phyloP scores from a whole-genome alignment of 2,329 filamentous ascomycete species.

The Aureobasidium sp. region DNA sequence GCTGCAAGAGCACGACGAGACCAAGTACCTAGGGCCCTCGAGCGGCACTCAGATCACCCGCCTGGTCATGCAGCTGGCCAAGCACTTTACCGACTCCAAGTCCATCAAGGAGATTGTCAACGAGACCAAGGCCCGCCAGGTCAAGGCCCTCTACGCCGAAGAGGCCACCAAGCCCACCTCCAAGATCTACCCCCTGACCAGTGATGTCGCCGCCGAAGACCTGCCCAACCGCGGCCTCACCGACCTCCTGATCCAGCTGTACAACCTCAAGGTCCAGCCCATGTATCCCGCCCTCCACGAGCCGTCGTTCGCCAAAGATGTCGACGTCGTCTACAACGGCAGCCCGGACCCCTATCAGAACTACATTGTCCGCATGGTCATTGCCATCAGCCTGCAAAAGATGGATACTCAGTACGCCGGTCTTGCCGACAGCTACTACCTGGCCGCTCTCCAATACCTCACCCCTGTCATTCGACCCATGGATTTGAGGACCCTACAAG shows the following conservation, averaged over 20 bases:
- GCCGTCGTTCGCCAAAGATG: constrained; percentile 62
- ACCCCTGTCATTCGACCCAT: constrained; percentile 79
- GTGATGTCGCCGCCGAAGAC: constrained; percentile 67
- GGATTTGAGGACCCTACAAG: constrained; percentile 84
- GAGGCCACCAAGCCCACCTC: constrained; percentile 59
- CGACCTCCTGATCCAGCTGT: constrained; percentile 74
- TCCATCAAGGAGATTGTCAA: constrained; percentile 89
- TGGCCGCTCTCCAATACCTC: constrained; percentile 77
- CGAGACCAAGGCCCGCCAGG: constrained; percentile 57
- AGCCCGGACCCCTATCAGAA: constrained; percentile 68
- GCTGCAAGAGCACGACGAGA: constrained; percentile 70
- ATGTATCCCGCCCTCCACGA: constrained; percentile 86
- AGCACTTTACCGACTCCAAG: constrained; percentile 82
- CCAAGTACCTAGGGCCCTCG: constrained; percentile 83
- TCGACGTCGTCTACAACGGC: constrained; percentile 73
- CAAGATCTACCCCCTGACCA: constrained; percentile 86
- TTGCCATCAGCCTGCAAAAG: constrained; percentile 92
- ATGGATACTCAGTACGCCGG: constrained; percentile 84
- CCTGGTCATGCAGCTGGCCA: constrained; percentile 92
- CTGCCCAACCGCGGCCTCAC: constrained; percentile 68
- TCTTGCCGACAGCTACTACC: constrained; percentile 87
- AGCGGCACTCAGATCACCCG: constrained; percentile 94
- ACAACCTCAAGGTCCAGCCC: constrained; percentile 80
- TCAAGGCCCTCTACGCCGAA: constrained; percentile 59
- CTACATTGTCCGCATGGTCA: constrained; percentile 81